Base-by-base conservation (phyloP, 2,329 filamentous ascomycete species). In the Cladophialophora exuberans region DNA sequence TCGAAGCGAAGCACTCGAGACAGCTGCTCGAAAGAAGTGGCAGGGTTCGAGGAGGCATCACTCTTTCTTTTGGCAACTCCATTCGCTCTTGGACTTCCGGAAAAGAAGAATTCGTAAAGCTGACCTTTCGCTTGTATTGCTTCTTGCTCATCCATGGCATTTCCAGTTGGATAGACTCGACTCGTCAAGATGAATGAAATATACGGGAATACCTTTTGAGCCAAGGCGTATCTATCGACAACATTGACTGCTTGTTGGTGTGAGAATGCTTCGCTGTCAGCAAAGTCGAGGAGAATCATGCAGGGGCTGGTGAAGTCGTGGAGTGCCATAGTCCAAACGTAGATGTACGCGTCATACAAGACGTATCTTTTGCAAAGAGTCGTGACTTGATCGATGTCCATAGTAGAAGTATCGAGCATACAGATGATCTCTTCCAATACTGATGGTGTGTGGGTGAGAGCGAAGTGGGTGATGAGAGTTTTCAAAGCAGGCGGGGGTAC, bases 371-470 rank as follows among this genome's bases (percentile, higher is more conserved):
- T 96, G 79, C 94, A 99, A 20, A 99, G 78, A 10, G 83, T 82
- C 0, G 93, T 97, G 54, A 96, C 85, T 71, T 97, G 90, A 69
- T 99, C 93, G 63, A 99, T 85, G 69, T 99, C 95, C 68, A 99
- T 85, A 0, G 91, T 96, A 11, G 83, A 79, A 1, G 93, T 96
- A 65, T 96, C 88, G 74, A 99, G 87, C 61, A 93, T 87, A 69
- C 93, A 97, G 26, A 99, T 88, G 70, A 97, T 88, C 72, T 97
- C 93, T 73, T 99, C 95, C 6, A 99, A 78, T 9, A 87, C 85
- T 57, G 82, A 83, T 63, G 92, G 87, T 65, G 88, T 84, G 42
- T 89, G 89, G 57, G 85, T 87, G 33, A 79, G 80, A 15, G 91
- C 87, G 69, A 89, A 97, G 69, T 96, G 84, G 7, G 82, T 82